These are phyloP conservation scores for Nannizzia gypsea DNA, from an alignment of 2,329 filamentous ascomycete species.

Conservation along the genomic window DNA sequence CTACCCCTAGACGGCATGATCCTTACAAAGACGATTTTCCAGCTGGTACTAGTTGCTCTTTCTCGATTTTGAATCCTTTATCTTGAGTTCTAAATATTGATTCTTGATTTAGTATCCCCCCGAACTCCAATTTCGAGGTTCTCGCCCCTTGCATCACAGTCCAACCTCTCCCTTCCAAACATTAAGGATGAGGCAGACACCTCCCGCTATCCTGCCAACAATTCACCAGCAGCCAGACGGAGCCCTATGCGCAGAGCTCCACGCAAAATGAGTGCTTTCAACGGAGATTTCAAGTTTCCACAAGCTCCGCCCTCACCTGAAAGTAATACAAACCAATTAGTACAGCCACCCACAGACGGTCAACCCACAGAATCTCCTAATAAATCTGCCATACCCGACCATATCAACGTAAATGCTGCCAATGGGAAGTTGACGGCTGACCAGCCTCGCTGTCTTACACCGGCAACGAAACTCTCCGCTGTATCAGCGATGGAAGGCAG, in stretches of 20 bases:
- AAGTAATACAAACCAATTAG: neutral
- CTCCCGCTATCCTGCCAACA: conserved; percentile 3
- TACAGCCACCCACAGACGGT: neutral
- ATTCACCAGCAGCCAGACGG: conserved; percentile 21
- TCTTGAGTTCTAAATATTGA: neutral
- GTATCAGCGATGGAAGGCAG: conserved; percentile 51
- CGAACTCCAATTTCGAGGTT: conserved; percentile 26
- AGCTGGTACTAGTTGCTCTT: conserved; percentile 22
- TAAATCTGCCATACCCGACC: conserved; percentile 8
- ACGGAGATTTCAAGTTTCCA: conserved; percentile 46
- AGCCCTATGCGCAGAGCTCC: conserved; percentile 9
- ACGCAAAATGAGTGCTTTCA: neutral
- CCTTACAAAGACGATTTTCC: conserved; percentile 29
- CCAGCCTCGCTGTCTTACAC: conserved; percentile 23
- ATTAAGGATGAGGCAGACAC: conserved; percentile 26
- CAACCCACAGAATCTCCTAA: neutral
- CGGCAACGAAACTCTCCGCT: conserved; percentile 34
- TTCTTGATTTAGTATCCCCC: conserved; percentile 18
- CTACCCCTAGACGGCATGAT: conserved; percentile 43
- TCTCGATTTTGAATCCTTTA: neutral
- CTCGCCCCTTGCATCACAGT: conserved; percentile 23
- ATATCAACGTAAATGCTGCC: conserved; percentile 19
- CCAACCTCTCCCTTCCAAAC: conserved; percentile 20
- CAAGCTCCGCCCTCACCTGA: conserved; percentile 27
- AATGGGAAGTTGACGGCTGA: conserved; percentile 22